These are phyloP conservation scores for Rhododendron simsii DNA, from an alignment of 148 eudicot genomes.

Conservation along the genomic window DNA sequence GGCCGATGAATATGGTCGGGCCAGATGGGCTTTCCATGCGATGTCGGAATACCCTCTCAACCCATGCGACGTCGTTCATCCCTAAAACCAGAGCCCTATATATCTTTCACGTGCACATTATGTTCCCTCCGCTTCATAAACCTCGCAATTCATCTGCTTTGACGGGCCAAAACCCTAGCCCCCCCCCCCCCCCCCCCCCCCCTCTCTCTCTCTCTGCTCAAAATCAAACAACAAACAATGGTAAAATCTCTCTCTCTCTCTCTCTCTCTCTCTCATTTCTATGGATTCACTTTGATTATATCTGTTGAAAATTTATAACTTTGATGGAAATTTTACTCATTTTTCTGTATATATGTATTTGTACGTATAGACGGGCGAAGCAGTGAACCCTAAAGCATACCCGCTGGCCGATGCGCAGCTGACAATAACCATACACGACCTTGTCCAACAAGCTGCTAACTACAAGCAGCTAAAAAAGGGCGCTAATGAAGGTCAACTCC, in stretches of 20 bases:
- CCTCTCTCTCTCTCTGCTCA: neutral
- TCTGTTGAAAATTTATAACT: neutral
- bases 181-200: slow-evolving; percentile 16
- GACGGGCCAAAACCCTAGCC: slow-evolving; percentile 31
- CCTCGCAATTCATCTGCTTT: neutral
- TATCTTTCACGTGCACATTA: neutral
- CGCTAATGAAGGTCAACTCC: slow-evolving; percentile 38
- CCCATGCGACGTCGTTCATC: neutral
- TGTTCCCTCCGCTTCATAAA: neutral
- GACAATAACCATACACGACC: slow-evolving; percentile 59
- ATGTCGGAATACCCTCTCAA: neutral
- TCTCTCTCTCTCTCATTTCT: neutral
- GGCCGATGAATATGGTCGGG: neutral
- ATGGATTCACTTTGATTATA: neutral
- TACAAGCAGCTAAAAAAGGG: slow-evolving; percentile 74
- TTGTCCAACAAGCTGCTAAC: slow-evolving; percentile 75
- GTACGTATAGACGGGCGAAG: slow-evolving; percentile 44
- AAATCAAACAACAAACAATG: neutral
- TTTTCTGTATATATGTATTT: neutral
- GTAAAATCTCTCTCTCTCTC: neutral
- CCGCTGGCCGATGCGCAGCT: slow-evolving; percentile 72
- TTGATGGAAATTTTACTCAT: neutral
- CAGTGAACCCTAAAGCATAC: slow-evolving; percentile 72
- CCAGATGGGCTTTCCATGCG: neutral
- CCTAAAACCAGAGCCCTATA: neutral